phyloP scores from a whole-genome alignment of 1,139 yeast species.

The Wickerhamomyces sp. region DNA sequence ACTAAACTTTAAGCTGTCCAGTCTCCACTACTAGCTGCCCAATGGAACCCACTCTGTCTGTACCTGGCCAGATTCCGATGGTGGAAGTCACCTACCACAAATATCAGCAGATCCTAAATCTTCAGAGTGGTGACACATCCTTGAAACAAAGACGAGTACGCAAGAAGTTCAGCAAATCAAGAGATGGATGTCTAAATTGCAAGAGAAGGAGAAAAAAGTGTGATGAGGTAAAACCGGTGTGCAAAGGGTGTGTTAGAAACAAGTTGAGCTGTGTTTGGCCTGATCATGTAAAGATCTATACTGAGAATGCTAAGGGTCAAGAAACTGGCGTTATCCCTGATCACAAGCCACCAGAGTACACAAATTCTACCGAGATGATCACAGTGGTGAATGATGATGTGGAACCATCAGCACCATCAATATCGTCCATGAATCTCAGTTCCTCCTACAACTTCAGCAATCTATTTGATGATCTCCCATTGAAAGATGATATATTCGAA shows the following conservation, averaged over 20 bases:
- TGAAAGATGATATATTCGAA: neutral
- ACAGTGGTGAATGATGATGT: neutral
- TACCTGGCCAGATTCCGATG: neutral
- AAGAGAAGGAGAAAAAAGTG: conserved; percentile 44
- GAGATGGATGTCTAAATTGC: conserved; percentile 41
- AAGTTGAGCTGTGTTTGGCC: conserved; percentile 19
- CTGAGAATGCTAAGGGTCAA: neutral
- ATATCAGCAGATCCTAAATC: conserved; percentile 20
- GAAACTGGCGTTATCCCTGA: neutral
- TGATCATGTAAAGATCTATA: conserved; percentile 4
- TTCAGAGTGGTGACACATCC: conserved; percentile 3
- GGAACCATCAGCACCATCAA: too few species aligned
- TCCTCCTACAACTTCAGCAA: neutral
- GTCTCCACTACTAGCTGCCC: too few species aligned
- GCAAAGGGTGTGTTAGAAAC: conserved; percentile 22
- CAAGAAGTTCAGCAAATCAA: conserved; percentile 26
- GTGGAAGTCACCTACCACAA: conserved; percentile 12
- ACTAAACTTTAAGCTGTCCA: too few species aligned
- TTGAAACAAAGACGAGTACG: conserved; percentile 13
- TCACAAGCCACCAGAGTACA: neutral
- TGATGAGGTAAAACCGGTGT: conserved; percentile 37
- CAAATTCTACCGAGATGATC: neutral
- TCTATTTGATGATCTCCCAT: neutral
- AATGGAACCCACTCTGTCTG: neutral
- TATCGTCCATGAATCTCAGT: too few species aligned